phyloP scores from a whole-genome alignment of 169 alveolate genomes.

The Plasmodium knowlesi region DNA sequence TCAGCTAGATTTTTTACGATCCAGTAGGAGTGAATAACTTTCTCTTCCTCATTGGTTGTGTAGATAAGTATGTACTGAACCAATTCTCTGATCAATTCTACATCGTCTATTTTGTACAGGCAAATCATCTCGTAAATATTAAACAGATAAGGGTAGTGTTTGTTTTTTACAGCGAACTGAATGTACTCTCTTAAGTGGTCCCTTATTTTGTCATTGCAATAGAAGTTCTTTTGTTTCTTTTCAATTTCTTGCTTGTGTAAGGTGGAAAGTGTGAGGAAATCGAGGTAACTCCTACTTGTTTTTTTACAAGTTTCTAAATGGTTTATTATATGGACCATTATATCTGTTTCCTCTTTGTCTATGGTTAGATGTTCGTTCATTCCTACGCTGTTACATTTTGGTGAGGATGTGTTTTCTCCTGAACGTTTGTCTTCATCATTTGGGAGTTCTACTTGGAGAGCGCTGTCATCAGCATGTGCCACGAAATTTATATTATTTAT shows the following conservation, averaged over 20 bases:
- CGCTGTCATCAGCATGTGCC: neutral
- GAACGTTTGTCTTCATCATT: neutral
- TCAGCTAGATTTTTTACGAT: constrained; percentile 36
- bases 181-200: neutral
- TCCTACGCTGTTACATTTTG: neutral
- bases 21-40: constrained; percentile 19
- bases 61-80: constrained; percentile 11
- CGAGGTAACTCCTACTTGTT: neutral
- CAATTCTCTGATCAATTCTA: constrained; percentile 2
- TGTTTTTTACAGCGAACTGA: neutral
- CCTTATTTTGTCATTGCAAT: neutral
- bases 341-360: neutral
- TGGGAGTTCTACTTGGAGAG: neutral
- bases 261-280: neutral
- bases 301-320: neutral
- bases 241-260: neutral
- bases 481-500: neutral
- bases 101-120: constrained; percentile 13
- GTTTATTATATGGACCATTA: neutral
- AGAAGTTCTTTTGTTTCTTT: neutral
- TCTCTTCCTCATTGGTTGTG: constrained; percentile 5
- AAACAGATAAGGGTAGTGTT: constrained; percentile 3
- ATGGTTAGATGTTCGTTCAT: neutral
- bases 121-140: constrained; percentile 17
- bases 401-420: neutral